Evolutionary conservation across 129 eudicot species (phyloP), one percentile per base, ranked within the genome.

Genomic region (Chrysanthemum seticuspe): DNA sequence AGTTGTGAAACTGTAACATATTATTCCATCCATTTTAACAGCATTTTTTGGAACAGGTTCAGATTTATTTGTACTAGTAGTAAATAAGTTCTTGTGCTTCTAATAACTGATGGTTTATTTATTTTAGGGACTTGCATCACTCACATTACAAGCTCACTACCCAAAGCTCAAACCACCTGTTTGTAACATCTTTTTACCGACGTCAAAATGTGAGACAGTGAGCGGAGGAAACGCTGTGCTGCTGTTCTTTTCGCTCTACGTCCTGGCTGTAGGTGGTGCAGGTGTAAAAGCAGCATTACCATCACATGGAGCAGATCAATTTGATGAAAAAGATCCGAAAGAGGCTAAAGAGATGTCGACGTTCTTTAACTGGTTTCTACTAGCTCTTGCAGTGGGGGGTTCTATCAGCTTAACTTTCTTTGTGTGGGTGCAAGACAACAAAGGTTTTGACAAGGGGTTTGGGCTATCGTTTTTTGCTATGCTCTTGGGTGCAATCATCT

Each of bases 231-330:
- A 87, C 0, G 85, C 86, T 9, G 80, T 59, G 15, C 45, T 90
- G 1, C 79, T 90, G 19, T 90, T 81, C 45, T 52, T 67, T 23
- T 86, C 77, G 2, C 81, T 87, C n/a, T 90, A 90, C 74, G 11
- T 80, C 47, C 67, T 85, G 13, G 91, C 91, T 2, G 14, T 83
- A 12, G 94, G 97, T 10, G 51, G 74, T 16, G 81, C 78, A 0
- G 97, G 97, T 13, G 21, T 90, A 11, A 90, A 87, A 79, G 87
- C 94, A 0, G 79, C 91, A 9, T 51, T 87, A 67, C 94, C 97
- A 40, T 55, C 94, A 9, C 94, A 83, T 19, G 97, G 97, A 3
- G 94, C 94, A 4, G 97, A 87, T 63, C 97, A 90, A 47, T 87
- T 87, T 40, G 91, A 90, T 2, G 89, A 81, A 4, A 83, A 85